phyloP scores from a whole-genome alignment of 169 alveolate genomes.

The Theileria sp. region DNA sequence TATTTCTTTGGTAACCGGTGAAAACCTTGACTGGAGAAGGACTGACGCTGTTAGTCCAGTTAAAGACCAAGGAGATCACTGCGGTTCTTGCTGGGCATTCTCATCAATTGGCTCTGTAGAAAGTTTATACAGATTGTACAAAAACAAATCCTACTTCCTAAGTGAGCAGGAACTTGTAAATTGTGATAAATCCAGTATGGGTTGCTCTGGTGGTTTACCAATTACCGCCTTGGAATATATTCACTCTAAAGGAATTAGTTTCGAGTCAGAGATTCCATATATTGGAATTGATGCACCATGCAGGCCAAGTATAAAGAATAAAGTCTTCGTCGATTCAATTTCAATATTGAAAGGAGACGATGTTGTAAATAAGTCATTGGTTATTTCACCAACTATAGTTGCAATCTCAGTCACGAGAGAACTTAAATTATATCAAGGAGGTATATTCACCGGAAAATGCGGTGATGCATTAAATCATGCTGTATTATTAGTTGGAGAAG shows the following conservation, averaged over 20 bases:
- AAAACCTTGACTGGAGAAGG: constrained; percentile 21
- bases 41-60: constrained; percentile 60
- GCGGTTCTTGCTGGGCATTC: constrained; percentile 88
- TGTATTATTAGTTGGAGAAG: constrained; percentile 83
- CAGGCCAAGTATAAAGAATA: constrained; percentile 4
- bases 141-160: constrained; percentile 24
- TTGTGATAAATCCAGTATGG: constrained; percentile 72
- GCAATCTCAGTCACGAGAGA: constrained; percentile 85
- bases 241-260: constrained; percentile 68
- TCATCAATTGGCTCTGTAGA: constrained; percentile 77
- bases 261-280: constrained; percentile 76
- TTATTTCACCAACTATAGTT: constrained; percentile 81
- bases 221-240: constrained; percentile 79
- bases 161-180: constrained; percentile 88
- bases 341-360: constrained; percentile 39
- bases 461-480: constrained; percentile 75
- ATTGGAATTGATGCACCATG: constrained; percentile 60
- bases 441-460: constrained; percentile 74
- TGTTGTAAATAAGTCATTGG: constrained; percentile 67
- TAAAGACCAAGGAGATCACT: constrained; percentile 71
- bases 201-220: constrained; percentile 87
- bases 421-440: constrained; percentile 79
- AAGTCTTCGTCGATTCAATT: constrained; percentile 13
- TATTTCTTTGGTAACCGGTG: background rate
- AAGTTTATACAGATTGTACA: constrained; percentile 55